Base-by-base conservation (phyloP, 2,329 filamentous ascomycete genomes). In the Hymenoscyphus linearis region DNA sequence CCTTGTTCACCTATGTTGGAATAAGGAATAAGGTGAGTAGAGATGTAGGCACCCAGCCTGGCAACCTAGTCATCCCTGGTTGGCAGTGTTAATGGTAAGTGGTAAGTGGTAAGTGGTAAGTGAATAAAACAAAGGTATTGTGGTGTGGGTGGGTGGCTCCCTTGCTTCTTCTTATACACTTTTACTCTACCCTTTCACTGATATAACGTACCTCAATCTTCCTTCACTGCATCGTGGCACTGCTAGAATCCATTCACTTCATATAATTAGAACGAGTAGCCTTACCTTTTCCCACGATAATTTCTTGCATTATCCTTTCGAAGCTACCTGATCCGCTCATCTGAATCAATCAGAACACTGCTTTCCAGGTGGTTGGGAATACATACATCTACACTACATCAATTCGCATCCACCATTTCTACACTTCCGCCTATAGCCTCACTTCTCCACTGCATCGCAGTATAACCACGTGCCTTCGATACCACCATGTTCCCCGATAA, bases 401-500 rank as follows among this genome's bases (percentile, higher is more conserved):
- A 56, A 22, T 12, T 26, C 35, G 44, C 22, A 40, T 44, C 55
- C 55, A 40, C 6, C n/a, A 16, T 14, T 36, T 26, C 18, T 18
- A 47, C 40, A 37, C 36, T 35, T 47, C 55, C 26, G 26, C n/a
- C 55, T 47, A 25, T 34, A 52, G 31, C 44, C 44, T 50, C 44
- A 50, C 44, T 22, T 50, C 44, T 40, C 37, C 26, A 34, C 52
- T 52, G 58, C 58, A 52, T 55, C 14, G n/a, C 55, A 47, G 36
- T 13, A 40, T n/a, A 10, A 56, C 13, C 47, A 53, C 59, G 57
- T 55, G 55, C 31, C 60, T 58, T 53, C 59, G n/a, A n/a, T n/a
- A 64, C 2, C 62, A 65, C 60, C 22, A 68, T 67, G 66, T 68
- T 62, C 26, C 60, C 66, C 35, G 57, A 60, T 35, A 67, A 65